phyloP scores from a whole-genome alignment of 78 protist species.

The Dictyostelium citrinum region DNA sequence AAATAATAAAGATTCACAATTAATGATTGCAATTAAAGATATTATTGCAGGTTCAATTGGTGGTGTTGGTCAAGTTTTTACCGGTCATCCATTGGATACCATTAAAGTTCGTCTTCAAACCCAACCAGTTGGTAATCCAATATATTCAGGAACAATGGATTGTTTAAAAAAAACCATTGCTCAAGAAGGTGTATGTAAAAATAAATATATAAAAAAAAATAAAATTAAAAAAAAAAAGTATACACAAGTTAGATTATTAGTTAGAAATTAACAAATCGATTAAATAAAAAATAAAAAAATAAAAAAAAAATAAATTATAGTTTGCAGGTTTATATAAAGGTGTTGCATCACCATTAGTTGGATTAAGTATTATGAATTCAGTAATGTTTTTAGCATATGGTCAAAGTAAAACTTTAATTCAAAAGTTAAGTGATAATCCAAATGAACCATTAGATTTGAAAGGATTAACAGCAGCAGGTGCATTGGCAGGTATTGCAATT shows the following conservation, averaged over 20 bases:
- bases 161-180: constrained; percentile 69
- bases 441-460: background rate
- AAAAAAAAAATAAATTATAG: background rate
- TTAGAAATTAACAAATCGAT: too few species aligned
- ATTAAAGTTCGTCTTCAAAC: constrained; percentile 81
- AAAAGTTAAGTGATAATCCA: constrained; percentile 4
- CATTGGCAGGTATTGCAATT: constrained; percentile 67
- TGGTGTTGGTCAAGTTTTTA: constrained; percentile 76
- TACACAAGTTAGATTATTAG: too few species aligned
- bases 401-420: constrained; percentile 46
- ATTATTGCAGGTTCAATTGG: constrained; percentile 77
- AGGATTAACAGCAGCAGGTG: constrained; percentile 65
- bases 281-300: too few species aligned
- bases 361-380: constrained; percentile 64
- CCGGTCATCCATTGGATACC: constrained; percentile 82
- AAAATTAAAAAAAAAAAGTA: too few species aligned
- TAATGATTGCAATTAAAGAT: constrained; percentile 53
- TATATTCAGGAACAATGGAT: constrained; percentile 74
- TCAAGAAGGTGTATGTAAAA: constrained; percentile 72
- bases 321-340: constrained; percentile 80
- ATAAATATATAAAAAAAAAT: background rate
- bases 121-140: constrained; percentile 74
- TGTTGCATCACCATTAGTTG: constrained; percentile 83
- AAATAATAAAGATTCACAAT: constrained; percentile 36
- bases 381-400: constrained; percentile 80